Evolutionary conservation across 2,329 filamentous ascomycete species (phyloP), one percentile per base, ranked within the genome.

Genomic region (Alternaria gansuensis): DNA sequence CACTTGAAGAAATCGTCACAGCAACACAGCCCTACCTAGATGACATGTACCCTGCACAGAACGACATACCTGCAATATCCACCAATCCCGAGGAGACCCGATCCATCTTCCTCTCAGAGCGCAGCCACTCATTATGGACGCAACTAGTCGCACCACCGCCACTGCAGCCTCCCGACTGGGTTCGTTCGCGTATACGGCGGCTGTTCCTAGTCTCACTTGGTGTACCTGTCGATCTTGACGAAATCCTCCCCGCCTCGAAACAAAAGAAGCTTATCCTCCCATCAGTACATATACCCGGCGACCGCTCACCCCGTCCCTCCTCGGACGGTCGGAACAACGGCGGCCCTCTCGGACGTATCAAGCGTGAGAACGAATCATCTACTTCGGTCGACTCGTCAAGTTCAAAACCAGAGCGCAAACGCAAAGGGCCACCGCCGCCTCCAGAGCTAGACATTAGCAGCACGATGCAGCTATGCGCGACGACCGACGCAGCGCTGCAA

Each of bases 231-330:
- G 95, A 99, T 71, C 84, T 99, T 0, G 95, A 99, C 78, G 95
- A 99, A 80, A 98, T 99, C 54, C 86, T 99, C 7, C 95, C 95
- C 0, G 93, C 94, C 0, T 96, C 92, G 11, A 98, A 98, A 78
- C 95, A 99, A 77, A 98, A 98, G 84, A 98, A 98, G 76, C 88
- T 99, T 17, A 86, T 99, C 4, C 85, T 99, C 1, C 95, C 95
- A 0, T 97, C 93, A 5, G 88, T 95, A 46, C 70, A 75, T 59
- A 73, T 77, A 28, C 66, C 74, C 1, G 74, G 75, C 36, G 75
- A 77, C 13, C 71, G 75, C n/a, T 77, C 76, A 1, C 76, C 76
- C 3, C 67, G 75, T 40, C 71, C 70, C 0, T 77, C 76, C 0
- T 75, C 76, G 4, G 77, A 80, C 57, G 75, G 68, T 52, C 76